Base-by-base conservation (phyloP, 148 eudicot genomes). In the Cornus controversa region DNA sequence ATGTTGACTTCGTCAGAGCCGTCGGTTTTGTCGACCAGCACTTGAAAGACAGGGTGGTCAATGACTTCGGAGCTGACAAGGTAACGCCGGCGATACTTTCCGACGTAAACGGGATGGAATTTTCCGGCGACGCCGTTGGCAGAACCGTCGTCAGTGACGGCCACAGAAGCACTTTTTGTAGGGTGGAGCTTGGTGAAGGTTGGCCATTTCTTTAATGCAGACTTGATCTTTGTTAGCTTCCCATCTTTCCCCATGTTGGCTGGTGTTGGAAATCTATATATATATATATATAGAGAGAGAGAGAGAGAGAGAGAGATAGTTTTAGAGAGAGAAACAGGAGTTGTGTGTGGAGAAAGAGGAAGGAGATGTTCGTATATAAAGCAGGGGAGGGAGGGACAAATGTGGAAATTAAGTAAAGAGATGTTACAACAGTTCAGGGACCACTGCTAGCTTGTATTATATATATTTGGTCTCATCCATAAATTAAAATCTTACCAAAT, bases 21-120 rank as follows among this genome's bases (percentile, higher is more conserved):
- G 47, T 72, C 75, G 4, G 85, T 78, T 23, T 78, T 76, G 16
- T 67, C 75, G 5, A 82, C 81, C 5, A 90, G 76, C 11, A 86
- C 88, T 71, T 78, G 87, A 50, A 90, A 72, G 7, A 87, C 66
- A 6, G 89, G 89, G 63, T 87, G 87, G 10, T 75, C 77, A 2
- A 87, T 50, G 3, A 90, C 83, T 28, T 90, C 85, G 13, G 85
- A 37, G 11, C 80, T 27, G 1, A 90, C 78, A 5, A 85, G 77
- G 83, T 90, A 90, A 58, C 75, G 84, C 28, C 93, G 78, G 37
- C 89, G 82, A 0, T 88, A 84, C 73, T 81, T 85, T 1, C 90
- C 92, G 2, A 89, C 90, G 81, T 80, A 89, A 8, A 89, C 92
- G 14, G 89, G 80, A 42, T 73, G 83, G 18, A 85, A 81, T 10